These are phyloP conservation scores for Antrodiella citrinella DNA, from an alignment of 768 basidiomycete genomes.

Conservation along the genomic window DNA sequence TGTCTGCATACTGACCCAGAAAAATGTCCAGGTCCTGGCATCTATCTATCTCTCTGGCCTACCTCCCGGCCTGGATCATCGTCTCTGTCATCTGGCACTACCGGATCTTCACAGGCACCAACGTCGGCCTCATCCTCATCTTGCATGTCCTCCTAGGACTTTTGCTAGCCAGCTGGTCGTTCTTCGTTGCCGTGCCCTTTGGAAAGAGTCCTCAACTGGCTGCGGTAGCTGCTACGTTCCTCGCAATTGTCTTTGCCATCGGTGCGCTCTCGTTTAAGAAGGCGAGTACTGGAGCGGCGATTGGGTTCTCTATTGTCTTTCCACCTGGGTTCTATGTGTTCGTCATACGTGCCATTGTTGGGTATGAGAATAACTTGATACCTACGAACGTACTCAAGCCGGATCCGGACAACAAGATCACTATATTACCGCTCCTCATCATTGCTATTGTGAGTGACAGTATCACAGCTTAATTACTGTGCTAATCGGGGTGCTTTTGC, in stretches of 20 bases:
- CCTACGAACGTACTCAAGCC: conserved; percentile 45
- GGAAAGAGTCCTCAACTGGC: conserved; percentile 68
- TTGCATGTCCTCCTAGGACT: conserved; percentile 64
- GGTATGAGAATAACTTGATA: conserved; percentile 53
- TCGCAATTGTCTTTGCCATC: conserved; percentile 59
- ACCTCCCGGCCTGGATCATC: conserved; percentile 72
- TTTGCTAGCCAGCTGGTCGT: conserved; percentile 61
- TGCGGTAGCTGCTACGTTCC: conserved; percentile 57
- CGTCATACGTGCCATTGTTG: conserved; percentile 55
- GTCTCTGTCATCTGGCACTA: conserved; percentile 58
- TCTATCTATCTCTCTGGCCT: conserved; percentile 51
- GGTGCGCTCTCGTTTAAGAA: conserved; percentile 46
- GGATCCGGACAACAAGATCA: conserved; percentile 53
- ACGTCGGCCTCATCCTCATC: conserved; percentile 48
- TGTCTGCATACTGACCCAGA: conserved; percentile 3
- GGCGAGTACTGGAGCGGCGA: conserved; percentile 35
- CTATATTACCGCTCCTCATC: conserved; percentile 44
- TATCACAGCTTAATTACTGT: not conserved
- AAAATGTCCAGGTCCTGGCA: conserved; percentile 56
- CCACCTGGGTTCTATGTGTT: conserved; percentile 75
- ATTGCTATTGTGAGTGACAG: conserved; percentile 47
- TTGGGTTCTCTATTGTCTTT: conserved; percentile 62
- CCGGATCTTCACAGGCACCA: conserved; percentile 55
- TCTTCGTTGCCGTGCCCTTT: conserved; percentile 63
- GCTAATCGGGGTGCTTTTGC: not conserved